phyloP scores from a whole-genome alignment of 2,329 filamentous ascomycete genomes.

The Blastomyces percursus region DNA sequence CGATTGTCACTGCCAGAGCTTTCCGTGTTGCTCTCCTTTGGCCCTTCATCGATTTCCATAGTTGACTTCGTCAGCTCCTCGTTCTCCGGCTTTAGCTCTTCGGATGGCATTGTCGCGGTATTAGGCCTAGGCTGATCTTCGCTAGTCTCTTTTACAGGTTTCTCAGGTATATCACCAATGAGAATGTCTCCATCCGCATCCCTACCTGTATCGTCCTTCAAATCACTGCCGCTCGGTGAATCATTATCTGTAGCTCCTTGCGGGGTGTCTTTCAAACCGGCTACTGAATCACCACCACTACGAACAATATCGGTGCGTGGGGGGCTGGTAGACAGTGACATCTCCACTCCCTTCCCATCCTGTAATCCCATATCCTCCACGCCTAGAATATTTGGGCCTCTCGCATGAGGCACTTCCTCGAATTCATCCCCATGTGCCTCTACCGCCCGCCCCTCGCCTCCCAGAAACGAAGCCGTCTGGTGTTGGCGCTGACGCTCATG shows the following conservation, averaged over 20 bases:
- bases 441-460: conserved; percentile 12
- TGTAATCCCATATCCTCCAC: conserved; percentile 78
- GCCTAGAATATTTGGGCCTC: conserved; percentile 75
- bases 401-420: conserved; percentile 61
- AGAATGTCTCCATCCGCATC: conserved; percentile 33
- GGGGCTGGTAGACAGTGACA: conserved; percentile 23
- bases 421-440: conserved; percentile 40
- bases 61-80: neutral
- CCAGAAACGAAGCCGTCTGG: conserved; percentile 16
- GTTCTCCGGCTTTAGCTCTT: neutral
- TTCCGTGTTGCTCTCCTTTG: neutral
- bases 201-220: conserved; percentile 12
- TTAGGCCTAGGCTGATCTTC: neutral
- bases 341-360: conserved; percentile 37
- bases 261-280: conserved; percentile 10
- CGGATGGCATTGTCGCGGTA: neutral
- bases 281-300: conserved; percentile 13
- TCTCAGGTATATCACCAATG: conserved; percentile 21
- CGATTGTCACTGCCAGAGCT: neutral
- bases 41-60: neutral
- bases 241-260: conserved; percentile 10
- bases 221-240: conserved; percentile 7
- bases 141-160: neutral
- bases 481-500: conserved; percentile 18
- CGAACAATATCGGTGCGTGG: conserved; percentile 14